Conservation (phyloP, 2,329 filamentous ascomycete genomes). For the Talaromyces piceae region DNA sequence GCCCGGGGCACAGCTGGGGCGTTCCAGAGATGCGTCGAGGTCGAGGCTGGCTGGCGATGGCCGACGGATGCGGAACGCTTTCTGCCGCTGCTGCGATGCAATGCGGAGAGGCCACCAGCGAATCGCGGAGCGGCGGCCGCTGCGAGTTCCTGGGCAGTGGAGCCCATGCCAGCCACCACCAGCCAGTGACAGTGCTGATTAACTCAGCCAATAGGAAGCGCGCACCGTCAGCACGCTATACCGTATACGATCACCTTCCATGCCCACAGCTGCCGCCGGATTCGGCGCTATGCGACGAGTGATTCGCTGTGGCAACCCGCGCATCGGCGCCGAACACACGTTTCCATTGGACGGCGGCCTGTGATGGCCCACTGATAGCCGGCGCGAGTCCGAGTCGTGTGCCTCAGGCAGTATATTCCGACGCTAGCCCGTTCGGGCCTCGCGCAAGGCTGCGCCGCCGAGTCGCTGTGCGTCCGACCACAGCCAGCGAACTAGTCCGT, state of each 20-base stretch:
- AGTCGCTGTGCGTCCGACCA: no score
- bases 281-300: neutral
- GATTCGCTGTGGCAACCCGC: neutral
- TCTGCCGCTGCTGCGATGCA: conserved; percentile 3
- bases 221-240: neutral
- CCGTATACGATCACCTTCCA: neutral
- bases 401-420: neutral
- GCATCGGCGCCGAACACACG: neutral
- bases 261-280: neutral
- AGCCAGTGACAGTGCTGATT: neutral
- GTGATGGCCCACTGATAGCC: neutral
- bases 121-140: conserved; percentile 1
- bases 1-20: neutral
- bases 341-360: neutral
- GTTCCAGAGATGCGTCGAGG: conserved; percentile 1
- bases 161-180: neutral
- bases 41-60: conserved; percentile 8
- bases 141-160: conserved; percentile 10
- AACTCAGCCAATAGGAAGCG: neutral
- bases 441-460: neutral
- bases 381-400: neutral
- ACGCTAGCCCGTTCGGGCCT: neutral
- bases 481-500: no score
- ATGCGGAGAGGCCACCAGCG: conserved; percentile 4
- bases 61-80: conserved; percentile 8